Conservation (phyloP, 2,329 filamentous ascomycete species). For the Fusarium oxysporum region DNA sequence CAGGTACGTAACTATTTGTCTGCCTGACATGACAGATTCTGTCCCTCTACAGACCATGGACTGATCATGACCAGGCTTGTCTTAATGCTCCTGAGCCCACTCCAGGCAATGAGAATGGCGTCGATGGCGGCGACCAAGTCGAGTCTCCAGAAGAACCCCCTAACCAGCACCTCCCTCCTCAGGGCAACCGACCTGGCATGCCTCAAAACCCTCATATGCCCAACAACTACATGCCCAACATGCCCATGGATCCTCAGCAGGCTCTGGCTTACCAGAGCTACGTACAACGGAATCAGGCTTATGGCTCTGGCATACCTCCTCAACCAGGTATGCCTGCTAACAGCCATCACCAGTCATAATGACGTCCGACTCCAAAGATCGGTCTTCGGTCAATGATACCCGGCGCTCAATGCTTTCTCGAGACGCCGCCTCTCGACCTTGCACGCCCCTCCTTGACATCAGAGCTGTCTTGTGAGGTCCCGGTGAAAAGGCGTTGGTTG, state of each 20-base stretch:
- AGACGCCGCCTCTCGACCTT: conserved; percentile 49
- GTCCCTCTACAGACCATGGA: neutral
- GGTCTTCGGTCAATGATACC: conserved; percentile 63
- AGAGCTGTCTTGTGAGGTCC: conserved; percentile 54
- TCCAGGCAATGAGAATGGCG: conserved; percentile 82
- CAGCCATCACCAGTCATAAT: conserved; percentile 81
- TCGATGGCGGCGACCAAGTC: conserved; percentile 79
- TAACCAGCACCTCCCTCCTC: conserved; percentile 78
- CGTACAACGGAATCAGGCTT: conserved; percentile 75
- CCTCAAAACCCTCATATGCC: conserved; percentile 73
- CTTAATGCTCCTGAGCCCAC: conserved; percentile 94
- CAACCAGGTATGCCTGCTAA: conserved; percentile 84
- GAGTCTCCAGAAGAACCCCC: conserved; percentile 92
- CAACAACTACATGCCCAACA: conserved; percentile 70
- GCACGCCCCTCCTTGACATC: conserved; percentile 44
- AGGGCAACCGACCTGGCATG: conserved; percentile 70
- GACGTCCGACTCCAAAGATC: conserved; percentile 36
- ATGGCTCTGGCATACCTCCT: conserved; percentile 82
- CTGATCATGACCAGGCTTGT: conserved; percentile 76
- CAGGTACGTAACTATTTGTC: conserved; percentile 73
- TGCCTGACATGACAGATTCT: neutral
- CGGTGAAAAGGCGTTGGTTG: conserved; percentile 55
- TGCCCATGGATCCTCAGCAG: conserved; percentile 80
- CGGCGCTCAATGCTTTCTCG: conserved; percentile 67
- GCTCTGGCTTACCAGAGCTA: conserved; percentile 87